Evolutionary conservation across 2,329 filamentous ascomycete species (phyloP).

Genomic region (Beauveria caledonica): DNA sequence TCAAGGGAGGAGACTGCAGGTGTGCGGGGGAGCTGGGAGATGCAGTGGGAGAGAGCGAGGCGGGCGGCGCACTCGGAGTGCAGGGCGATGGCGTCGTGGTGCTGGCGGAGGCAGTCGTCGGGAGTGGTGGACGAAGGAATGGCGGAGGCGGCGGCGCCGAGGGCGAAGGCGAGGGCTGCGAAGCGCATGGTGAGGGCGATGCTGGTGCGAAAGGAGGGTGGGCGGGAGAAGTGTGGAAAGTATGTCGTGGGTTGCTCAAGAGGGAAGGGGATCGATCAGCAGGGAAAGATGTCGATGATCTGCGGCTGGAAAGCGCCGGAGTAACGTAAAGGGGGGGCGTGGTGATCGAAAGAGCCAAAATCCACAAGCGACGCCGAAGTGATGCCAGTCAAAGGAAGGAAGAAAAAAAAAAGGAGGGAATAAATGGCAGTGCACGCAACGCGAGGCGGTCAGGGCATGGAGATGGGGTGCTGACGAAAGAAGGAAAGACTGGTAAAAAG

Average conservation of each 20-base stretch:
- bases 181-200: constrained; percentile 20
- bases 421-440: too few relatives aligned
- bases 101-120: constrained; percentile 31
- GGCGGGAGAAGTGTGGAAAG: not conserved
- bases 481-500: too few relatives aligned
- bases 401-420: not conserved
- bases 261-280: not conserved
- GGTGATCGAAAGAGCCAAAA: too few relatives aligned
- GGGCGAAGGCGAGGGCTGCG: constrained; percentile 26
- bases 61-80: constrained; percentile 36
- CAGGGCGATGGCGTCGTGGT: constrained; percentile 30
- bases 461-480: too few relatives aligned
- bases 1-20: constrained; percentile 28
- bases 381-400: not conserved
- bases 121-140: constrained; percentile 18
- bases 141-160: constrained; percentile 24
- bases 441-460: too few relatives aligned
- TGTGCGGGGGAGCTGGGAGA: constrained; percentile 25
- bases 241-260: not conserved
- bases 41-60: constrained; percentile 34
- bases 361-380: not conserved
- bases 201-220: not conserved
- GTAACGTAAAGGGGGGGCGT: not conserved
- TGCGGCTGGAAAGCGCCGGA: constrained; percentile 5
- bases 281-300: not conserved